Percentiles rank a stretch among this genome's conserved stretches.
Conservation (phyloP, 495 filamentous ascomycete species). For the Neurospora intermedia region DNA sequence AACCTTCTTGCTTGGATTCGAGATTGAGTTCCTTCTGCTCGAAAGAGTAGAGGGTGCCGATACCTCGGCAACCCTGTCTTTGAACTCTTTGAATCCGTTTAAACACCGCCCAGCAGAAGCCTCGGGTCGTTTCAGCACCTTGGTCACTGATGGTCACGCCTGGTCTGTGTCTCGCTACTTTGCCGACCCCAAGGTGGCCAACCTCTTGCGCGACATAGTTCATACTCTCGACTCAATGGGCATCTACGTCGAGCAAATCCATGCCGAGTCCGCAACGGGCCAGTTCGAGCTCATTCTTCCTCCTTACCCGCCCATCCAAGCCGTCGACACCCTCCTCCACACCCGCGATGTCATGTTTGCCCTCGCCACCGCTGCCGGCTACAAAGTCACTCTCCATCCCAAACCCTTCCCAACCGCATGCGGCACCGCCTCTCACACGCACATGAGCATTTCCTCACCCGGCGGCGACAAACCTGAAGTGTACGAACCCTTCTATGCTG, state of each 20-base stretch:
- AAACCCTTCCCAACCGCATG: slow-evolving; percentile 50
- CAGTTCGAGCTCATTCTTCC: slow-evolving; percentile 78
- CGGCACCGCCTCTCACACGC: slow-evolving; percentile 58
- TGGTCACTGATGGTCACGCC: slow-evolving; percentile 42
- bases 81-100: neutral
- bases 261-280: slow-evolving; percentile 62
- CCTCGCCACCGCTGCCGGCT: slow-evolving; percentile 45
- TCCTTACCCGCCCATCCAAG: slow-evolving; percentile 50
- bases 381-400: slow-evolving; percentile 69
- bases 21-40: slow-evolving; percentile 73
- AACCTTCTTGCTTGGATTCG: slow-evolving; percentile 60
- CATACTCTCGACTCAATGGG: slow-evolving; percentile 45
- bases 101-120: neutral
- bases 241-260: slow-evolving; percentile 63
- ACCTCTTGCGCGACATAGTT: slow-evolving; percentile 54
- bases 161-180: slow-evolving; percentile 51
- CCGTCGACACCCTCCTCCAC: slow-evolving; percentile 63
- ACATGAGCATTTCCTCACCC: slow-evolving; percentile 49
- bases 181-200: slow-evolving; percentile 41
- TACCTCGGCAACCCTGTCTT: slow-evolving; percentile 14
- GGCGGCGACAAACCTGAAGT: slow-evolving; percentile 26
- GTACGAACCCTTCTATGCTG: slow-evolving; percentile 52
- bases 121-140: slow-evolving; percentile 13
- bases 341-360: slow-evolving; percentile 57
- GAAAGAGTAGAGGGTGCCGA: slow-evolving; percentile 22